These are phyloP conservation scores for Oxytropis ochrocephala DNA, from an alignment of 306 rosid genomes.

Conservation along the genomic window DNA sequence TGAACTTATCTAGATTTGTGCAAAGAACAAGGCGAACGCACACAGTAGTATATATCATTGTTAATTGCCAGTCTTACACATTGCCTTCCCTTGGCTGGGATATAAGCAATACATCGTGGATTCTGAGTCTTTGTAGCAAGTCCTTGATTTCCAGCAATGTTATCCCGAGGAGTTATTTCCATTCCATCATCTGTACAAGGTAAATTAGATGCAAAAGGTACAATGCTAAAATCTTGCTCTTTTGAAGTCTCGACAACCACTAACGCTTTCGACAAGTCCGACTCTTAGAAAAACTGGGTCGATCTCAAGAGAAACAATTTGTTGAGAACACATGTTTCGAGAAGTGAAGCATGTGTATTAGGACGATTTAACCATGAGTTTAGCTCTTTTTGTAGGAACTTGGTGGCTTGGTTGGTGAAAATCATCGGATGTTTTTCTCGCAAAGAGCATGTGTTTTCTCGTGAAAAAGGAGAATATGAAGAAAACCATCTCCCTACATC, in stretches of 20 bases:
- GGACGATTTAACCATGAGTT: conserved; percentile 86
- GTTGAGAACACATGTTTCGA: conserved; percentile 33
- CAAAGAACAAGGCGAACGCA: too few species aligned
- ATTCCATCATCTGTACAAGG: too few species aligned
- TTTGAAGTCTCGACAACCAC: too few species aligned
- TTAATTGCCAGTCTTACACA: conserved; percentile 79
- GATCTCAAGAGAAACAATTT: too few species aligned
- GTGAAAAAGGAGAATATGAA: conserved; percentile 36
- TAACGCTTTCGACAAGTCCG: too few species aligned
- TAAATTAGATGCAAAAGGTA: too few species aligned
- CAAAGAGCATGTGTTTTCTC: conserved; percentile 31
- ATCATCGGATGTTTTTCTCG: conserved; percentile 38
- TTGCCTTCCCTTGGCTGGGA: conserved; percentile 85
- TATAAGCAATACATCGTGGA: conserved; percentile 61
- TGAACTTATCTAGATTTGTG: too few species aligned
- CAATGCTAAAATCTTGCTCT: too few species aligned
- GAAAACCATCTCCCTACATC: conserved; percentile 81
- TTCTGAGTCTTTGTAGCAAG: conserved; percentile 43
- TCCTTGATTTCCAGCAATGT: too few species aligned
- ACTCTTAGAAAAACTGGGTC: too few species aligned
- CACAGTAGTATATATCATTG: conserved; percentile 82
- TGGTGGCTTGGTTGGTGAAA: conserved; percentile 48
- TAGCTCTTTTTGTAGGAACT: conserved; percentile 57
- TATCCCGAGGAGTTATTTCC: conserved; percentile 43
- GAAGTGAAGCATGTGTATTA: conserved; percentile 45